These are phyloP conservation scores for Hymenoscyphus fraxineus DNA, from an alignment of 2,329 filamentous ascomycete species.

Conservation along the genomic window DNA sequence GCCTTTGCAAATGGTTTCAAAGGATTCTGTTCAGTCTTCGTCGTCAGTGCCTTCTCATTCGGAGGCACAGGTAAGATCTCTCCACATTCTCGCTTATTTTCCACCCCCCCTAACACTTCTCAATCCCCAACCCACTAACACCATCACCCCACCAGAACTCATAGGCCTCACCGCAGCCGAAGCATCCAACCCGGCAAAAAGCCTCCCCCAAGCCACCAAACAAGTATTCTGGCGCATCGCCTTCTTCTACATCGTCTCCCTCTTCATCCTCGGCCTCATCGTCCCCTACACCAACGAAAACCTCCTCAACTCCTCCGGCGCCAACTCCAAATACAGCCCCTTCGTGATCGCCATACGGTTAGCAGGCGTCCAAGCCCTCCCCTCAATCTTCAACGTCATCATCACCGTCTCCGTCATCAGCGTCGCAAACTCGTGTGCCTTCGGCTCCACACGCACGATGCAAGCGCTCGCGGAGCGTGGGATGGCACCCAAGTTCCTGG, in stretches of 20 bases:
- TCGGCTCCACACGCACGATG: conserved; percentile 49
- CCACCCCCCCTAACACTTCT: background rate
- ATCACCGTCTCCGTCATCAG: conserved; percentile 49
- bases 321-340: conserved; percentile 38
- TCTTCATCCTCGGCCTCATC: conserved; percentile 43
- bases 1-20: conserved; percentile 58
- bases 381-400: conserved; percentile 52
- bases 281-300: conserved; percentile 34
- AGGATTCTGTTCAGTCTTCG: conserved; percentile 60
- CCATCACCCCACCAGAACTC: conserved; percentile 41
- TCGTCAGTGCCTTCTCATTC: conserved; percentile 61
- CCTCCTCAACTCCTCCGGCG: conserved; percentile 29
- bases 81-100: background rate
- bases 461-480: conserved; percentile 42
- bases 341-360: conserved; percentile 50
- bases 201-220: conserved; percentile 41
- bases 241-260: conserved; percentile 43
- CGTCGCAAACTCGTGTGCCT: conserved; percentile 50
- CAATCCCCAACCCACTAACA: background rate
- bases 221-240: conserved; percentile 46
- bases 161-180: conserved; percentile 58
- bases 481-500: conserved; percentile 47
- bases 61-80: conserved; percentile 44
- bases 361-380: conserved; percentile 47
- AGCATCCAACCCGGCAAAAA: conserved; percentile 51